phyloP scores from a whole-genome alignment of 2,329 filamentous ascomycete species.

The Aspergillus sp. region DNA sequence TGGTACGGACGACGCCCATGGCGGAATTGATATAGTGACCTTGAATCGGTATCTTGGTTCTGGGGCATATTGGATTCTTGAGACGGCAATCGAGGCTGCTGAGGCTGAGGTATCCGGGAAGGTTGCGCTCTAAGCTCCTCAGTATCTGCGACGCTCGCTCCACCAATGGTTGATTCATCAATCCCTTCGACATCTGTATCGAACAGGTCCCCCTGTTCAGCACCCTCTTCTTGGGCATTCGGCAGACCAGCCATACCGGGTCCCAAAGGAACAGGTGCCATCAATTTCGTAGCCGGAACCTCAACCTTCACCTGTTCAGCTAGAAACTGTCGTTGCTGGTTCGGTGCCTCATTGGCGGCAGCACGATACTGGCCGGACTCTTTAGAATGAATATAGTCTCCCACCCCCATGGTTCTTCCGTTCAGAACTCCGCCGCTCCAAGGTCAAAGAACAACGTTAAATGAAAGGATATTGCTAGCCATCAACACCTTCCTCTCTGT shows the following conservation, averaged over 20 bases:
- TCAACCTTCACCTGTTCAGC: slow-evolving; percentile 30
- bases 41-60: slow-evolving; percentile 14
- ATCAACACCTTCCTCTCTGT: no score
- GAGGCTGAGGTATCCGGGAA: not conserved
- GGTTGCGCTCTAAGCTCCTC: slow-evolving; percentile 18
- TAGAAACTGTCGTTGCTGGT: slow-evolving; percentile 23
- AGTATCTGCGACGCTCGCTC: slow-evolving; percentile 30
- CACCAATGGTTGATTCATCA: slow-evolving; percentile 36
- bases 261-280: slow-evolving; percentile 10
- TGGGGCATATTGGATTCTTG: slow-evolving; percentile 12
- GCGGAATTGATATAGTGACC: slow-evolving; percentile 16
- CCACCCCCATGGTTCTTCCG: slow-evolving; percentile 29
- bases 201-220: slow-evolving; percentile 27
- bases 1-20: slow-evolving; percentile 19
- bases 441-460: not conserved
- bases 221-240: slow-evolving; percentile 10
- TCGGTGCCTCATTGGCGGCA: slow-evolving; percentile 13
- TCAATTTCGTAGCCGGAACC: slow-evolving; percentile 21
- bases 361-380: slow-evolving; percentile 25
- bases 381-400: slow-evolving; percentile 35
- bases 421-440: not conserved
- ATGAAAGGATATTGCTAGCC: not conserved
- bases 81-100: not conserved
- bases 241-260: slow-evolving; percentile 11
- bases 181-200: slow-evolving; percentile 38